These are phyloP conservation scores for Phalaenopsis hybrid DNA, from an alignment of 116 monocot species.

Conservation along the genomic window DNA sequence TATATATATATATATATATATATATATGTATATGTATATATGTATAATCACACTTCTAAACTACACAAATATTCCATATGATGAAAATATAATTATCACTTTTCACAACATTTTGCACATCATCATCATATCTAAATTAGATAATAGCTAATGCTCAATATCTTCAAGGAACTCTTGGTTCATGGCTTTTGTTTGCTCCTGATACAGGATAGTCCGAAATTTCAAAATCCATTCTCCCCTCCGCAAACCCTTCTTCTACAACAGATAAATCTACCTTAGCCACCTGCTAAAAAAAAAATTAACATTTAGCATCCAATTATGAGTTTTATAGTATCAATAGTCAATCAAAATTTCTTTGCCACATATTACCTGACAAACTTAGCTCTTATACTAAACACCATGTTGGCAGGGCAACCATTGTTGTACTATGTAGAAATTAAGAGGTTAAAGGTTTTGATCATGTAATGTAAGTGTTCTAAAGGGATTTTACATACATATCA, in stretches of 20 bases:
- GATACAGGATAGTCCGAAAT: conserved; percentile 56
- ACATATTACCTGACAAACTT: no score
- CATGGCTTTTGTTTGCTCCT: conserved; percentile 60
- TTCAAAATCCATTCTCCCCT: conserved; percentile 42
- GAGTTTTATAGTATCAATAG: not conserved
- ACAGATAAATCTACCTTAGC: not conserved
- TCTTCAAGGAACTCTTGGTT: conserved; percentile 44
- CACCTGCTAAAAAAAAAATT: conserved; percentile 2
- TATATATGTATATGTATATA: no score
- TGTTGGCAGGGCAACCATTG: no score
- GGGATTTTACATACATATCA: no score
- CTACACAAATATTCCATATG: not conserved
- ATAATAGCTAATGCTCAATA: conserved; percentile 5
- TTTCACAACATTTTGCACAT: not conserved
- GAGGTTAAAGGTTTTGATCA: no score
- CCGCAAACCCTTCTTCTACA: conserved; percentile 1
- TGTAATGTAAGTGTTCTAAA: no score
- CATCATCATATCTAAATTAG: not conserved
- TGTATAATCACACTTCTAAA: no score
- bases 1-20: no score
- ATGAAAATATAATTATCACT: not conserved
- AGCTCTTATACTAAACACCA: no score
- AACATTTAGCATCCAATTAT: not conserved
- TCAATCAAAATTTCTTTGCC: no score
- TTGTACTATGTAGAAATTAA: no score